These are phyloP conservation scores for Saccharum hybrid DNA, from an alignment of 202 grass and related monocot genomes.

Conservation along the genomic window DNA sequence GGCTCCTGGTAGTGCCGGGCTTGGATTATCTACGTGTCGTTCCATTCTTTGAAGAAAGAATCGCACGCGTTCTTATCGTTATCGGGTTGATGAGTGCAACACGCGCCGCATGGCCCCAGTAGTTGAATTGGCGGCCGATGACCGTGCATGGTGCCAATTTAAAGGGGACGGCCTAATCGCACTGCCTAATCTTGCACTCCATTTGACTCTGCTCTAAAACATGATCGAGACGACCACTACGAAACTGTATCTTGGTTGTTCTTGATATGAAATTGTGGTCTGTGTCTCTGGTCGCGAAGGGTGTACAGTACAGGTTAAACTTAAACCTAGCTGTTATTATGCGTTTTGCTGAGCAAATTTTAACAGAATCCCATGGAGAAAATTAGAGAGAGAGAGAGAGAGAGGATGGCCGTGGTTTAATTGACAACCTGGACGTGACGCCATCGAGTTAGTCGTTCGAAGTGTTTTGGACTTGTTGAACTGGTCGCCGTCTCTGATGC, in stretches of 20 bases:
- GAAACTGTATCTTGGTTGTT: neutral
- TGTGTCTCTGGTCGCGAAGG: neutral
- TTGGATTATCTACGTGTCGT: neutral
- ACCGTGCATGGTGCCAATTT: neutral
- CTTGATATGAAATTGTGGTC: neutral
- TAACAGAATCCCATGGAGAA: neutral
- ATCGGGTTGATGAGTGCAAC: constrained; percentile 22
- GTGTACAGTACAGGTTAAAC: neutral
- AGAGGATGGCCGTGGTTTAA: neutral
- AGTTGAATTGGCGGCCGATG: neutral
- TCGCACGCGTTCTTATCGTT: constrained; percentile 26
- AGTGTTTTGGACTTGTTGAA: neutral
- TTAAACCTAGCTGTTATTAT: no score
- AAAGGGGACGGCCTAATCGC: constrained; percentile 33
- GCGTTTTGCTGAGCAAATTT: neutral
- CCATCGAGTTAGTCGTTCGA: neutral
- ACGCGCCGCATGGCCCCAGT: neutral
- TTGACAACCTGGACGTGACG: neutral
- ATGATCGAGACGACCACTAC: neutral
- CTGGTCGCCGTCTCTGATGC: neutral
- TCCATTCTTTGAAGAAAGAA: neutral
- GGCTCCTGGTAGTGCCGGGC: neutral
- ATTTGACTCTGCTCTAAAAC: constrained; percentile 4
- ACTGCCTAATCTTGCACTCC: neutral
- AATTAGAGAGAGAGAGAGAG: neutral